Conservation (phyloP, 2,329 filamentous ascomycete species). For the Penicillium digitatum region DNA sequence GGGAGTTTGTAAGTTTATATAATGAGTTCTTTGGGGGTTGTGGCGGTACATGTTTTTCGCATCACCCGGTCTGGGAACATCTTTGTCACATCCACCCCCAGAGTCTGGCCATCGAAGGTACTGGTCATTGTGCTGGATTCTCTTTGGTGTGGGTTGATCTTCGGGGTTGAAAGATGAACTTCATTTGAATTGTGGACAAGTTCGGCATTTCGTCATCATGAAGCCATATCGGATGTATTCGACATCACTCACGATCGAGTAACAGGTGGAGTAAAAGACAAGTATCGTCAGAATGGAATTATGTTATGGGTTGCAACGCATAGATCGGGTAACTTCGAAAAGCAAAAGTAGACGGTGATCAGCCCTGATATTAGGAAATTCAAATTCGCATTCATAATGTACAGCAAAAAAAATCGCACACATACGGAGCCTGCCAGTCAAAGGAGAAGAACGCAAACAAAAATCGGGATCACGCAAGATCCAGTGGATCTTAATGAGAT, state of each 20-base stretch:
- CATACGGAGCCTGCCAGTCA: conserved; percentile 10
- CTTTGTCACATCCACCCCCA: conserved; percentile 29
- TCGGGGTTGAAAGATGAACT: neutral
- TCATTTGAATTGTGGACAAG: neutral
- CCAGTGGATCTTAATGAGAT: conserved; percentile 17
- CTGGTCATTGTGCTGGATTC: conserved; percentile 10
- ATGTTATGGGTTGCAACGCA: neutral
- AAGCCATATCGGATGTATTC: neutral
- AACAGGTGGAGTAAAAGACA: neutral
- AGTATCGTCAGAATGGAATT: neutral
- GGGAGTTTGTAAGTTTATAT: neutral
- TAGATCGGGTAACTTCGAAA: neutral
- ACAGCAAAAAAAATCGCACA: conserved; percentile 2
- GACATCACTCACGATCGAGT: neutral
- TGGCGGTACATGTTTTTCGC: conserved; percentile 29
- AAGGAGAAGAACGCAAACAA: conserved; percentile 2
- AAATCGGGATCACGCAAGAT: neutral
- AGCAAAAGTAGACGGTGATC: neutral
- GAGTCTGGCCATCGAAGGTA: conserved; percentile 26
- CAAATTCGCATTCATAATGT: conserved; percentile 6
- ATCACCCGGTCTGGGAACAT: conserved; percentile 29
- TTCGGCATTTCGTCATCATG: conserved; percentile 19
- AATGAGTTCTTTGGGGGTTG: neutral
- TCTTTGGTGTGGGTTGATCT: neutral
- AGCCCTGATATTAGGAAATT: neutral